Percentiles rank a stretch among this genome's conserved stretches.
phyloP scores from a whole-genome alignment of 1,284 basidiomycete genomes.

The Mixia osmundae region DNA sequence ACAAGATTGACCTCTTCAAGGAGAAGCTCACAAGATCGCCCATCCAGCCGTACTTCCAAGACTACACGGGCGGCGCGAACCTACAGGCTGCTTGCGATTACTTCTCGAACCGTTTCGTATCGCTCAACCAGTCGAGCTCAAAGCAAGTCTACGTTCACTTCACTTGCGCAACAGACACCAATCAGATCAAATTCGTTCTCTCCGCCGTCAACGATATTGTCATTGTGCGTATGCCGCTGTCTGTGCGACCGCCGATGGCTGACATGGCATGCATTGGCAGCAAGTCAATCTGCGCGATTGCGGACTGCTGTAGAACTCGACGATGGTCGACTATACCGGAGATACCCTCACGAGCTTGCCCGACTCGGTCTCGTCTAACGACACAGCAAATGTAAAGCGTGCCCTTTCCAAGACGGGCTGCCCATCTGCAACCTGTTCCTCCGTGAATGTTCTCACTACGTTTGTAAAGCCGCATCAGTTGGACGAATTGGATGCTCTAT shows the following conservation, averaged over 20 bases:
- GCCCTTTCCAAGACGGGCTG: too few relatives aligned
- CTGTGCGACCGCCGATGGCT: constrained; percentile 5
- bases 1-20: constrained; percentile 33
- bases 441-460: too few relatives aligned
- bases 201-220: constrained; percentile 31
- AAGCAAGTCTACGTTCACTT: constrained; percentile 27
- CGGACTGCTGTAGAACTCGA: constrained; percentile 50
- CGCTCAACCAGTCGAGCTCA: constrained; percentile 25
- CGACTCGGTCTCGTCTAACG: too few relatives aligned
- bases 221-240: constrained; percentile 21
- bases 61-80: constrained; percentile 20
- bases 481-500: too few relatives aligned
- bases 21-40: constrained; percentile 78
- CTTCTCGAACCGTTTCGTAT: constrained; percentile 18
- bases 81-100: constrained; percentile 19
- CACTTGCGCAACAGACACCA: constrained; percentile 27
- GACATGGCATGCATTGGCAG: constrained; percentile 25
- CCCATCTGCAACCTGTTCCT: too few relatives aligned
- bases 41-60: constrained; percentile 65
- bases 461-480: too few relatives aligned
- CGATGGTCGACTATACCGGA: too few relatives aligned
- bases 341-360: too few relatives aligned
- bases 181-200: constrained; percentile 31
- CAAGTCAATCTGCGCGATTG: constrained; percentile 64
- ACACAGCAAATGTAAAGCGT: too few relatives aligned